phyloP scores from a whole-genome alignment of 2,329 filamentous ascomycete genomes.

The Aspergillus novoparasiticus region DNA sequence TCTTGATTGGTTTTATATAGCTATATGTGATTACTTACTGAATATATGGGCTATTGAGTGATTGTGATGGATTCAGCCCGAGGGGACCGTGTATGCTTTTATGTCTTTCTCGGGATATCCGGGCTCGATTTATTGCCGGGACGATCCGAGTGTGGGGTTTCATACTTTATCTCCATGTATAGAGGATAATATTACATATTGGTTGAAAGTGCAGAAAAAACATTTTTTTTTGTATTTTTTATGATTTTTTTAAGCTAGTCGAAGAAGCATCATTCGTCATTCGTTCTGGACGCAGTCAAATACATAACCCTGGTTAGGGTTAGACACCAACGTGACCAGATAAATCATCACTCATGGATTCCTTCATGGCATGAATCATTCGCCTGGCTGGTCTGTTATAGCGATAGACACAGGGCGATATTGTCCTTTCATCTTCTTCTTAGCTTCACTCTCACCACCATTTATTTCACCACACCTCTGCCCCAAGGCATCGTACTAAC shows the following conservation, averaged over 20 bases:
- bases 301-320: background rate
- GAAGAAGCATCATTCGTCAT: background rate
- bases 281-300: background rate
- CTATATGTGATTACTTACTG: background rate
- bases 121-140: background rate
- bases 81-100: background rate
- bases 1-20: background rate
- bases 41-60: background rate
- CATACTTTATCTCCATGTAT: background rate
- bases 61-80: background rate
- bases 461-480: background rate
- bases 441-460: background rate
- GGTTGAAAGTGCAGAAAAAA: background rate
- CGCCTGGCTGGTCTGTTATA: constrained; percentile 6
- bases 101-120: constrained; percentile 9
- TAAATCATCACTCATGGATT: constrained; percentile 7
- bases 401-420: background rate
- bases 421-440: constrained; percentile 2
- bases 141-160: background rate
- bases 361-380: background rate
- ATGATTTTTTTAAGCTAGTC: background rate
- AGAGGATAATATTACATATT: background rate
- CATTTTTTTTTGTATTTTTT: constrained; percentile 2
- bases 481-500: background rate
- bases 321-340: constrained; percentile 3